A percentile compares a stretch with the other conserved stretches of the same genome.
phyloP scores from a whole-genome alignment of 805 yeast genomes.

The Zygotorulaspora chibaensis region DNA sequence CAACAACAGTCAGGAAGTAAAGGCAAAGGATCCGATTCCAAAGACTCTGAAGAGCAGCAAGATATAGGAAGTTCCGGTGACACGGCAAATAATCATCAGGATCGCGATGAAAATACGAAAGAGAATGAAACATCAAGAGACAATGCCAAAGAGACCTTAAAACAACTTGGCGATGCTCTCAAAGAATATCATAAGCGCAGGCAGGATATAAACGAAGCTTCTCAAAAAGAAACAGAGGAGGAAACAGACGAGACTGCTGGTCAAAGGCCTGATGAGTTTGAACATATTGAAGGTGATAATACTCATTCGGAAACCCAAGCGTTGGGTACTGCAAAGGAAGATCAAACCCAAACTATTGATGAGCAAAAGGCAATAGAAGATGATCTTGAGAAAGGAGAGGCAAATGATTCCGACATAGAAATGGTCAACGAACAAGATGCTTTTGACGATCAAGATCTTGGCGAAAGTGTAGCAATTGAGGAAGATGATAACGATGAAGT shows the following conservation, averaged over 20 bases:
- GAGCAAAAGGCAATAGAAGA: slow-evolving; percentile 82
- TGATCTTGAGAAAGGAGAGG: slow-evolving; percentile 41
- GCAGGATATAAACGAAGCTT: slow-evolving; percentile 76
- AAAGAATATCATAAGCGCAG: slow-evolving; percentile 89
- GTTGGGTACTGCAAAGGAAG: slow-evolving; percentile 80
- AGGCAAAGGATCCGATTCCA: slow-evolving; percentile 60
- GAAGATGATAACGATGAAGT: slow-evolving; percentile 25
- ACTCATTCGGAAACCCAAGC: slow-evolving; percentile 85
- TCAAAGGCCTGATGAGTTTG: slow-evolving; percentile 79
- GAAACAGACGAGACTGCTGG: slow-evolving; percentile 46
- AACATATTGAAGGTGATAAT: slow-evolving; percentile 76
- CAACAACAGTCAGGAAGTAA: slow-evolving; percentile 57
- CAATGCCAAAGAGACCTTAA: slow-evolving; percentile 69
- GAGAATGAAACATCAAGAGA: slow-evolving; percentile 54
- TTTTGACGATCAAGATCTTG: slow-evolving; percentile 22
- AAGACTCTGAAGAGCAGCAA: slow-evolving; percentile 50
- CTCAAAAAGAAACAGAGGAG: slow-evolving; percentile 46
- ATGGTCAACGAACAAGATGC: slow-evolving; percentile 35
- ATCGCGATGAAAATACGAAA: slow-evolving; percentile 39
- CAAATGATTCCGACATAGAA: slow-evolving; percentile 34
- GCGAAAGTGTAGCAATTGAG: slow-evolving; percentile 6
- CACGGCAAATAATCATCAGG: slow-evolving; percentile 43
- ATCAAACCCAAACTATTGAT: slow-evolving; percentile 69
- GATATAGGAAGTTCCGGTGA: slow-evolving; percentile 67
- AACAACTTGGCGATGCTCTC: slow-evolving; percentile 85